These are phyloP conservation scores for Davidsoniella neocaledoniae DNA, from an alignment of 2,329 filamentous ascomycete genomes.

Conservation along the genomic window DNA sequence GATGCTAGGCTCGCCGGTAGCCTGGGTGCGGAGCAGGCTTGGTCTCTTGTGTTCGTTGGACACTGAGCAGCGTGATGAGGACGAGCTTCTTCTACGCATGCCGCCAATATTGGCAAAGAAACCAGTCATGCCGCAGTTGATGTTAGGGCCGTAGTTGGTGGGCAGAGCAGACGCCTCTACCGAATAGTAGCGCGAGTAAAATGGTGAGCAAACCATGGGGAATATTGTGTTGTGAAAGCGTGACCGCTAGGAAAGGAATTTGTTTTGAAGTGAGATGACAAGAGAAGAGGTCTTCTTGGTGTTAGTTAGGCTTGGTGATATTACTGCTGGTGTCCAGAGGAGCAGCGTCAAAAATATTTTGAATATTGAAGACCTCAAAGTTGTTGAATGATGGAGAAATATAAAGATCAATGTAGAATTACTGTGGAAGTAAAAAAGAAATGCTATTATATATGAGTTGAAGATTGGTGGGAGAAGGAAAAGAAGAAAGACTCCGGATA, in stretches of 20 bases:
- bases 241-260: background rate
- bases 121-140: slow-evolving; percentile 10
- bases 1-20: slow-evolving; percentile 9
- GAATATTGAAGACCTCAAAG: background rate
- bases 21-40: slow-evolving; percentile 11
- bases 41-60: slow-evolving; percentile 11
- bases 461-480: background rate
- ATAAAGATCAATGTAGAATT: background rate
- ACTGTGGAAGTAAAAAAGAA: background rate
- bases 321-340: background rate
- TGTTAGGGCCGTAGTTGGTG: slow-evolving; percentile 5
- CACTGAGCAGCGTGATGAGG: slow-evolving; percentile 12
- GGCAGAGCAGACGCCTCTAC: slow-evolving; percentile 7
- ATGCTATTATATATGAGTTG: background rate
- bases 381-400: background rate
- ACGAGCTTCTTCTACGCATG: slow-evolving; percentile 10
- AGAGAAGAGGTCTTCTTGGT: background rate
- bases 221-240: background rate
- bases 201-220: slow-evolving; percentile 9
- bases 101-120: slow-evolving; percentile 12
- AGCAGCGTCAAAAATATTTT: background rate
- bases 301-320: background rate
- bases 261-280: background rate
- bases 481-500: background rate
- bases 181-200: slow-evolving; percentile 8